phyloP scores from a whole-genome alignment of 805 yeast genomes.

The Zygotorulaspora florentina region DNA sequence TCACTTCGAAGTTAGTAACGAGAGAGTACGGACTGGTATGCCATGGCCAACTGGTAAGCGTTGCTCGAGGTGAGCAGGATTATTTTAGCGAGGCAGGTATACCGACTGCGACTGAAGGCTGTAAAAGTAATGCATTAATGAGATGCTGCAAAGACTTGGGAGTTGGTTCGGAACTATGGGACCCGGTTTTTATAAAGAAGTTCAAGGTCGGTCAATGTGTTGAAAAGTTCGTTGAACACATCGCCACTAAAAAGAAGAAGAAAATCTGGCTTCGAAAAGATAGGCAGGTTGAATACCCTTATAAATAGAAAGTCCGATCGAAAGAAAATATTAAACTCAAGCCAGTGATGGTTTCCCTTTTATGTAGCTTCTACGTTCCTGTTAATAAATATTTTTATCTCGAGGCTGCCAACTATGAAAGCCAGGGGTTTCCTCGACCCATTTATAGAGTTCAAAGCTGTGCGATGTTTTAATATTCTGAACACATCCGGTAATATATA shows the following conservation, averaged over 20 bases:
- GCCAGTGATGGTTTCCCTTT: too few relatives aligned
- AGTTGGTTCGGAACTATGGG: slow-evolving; percentile 96
- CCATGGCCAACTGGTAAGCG: slow-evolving; percentile 81
- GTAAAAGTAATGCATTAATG: slow-evolving; percentile 95
- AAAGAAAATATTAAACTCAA: neutral
- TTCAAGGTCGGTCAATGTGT: slow-evolving; percentile 68
- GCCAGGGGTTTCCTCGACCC: neutral
- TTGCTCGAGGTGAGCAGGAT: slow-evolving; percentile 95
- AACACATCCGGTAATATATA: too few relatives aligned
- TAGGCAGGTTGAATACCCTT: slow-evolving; percentile 81
- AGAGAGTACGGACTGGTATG: slow-evolving; percentile 88
- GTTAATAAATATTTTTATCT: neutral
- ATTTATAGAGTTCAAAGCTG: too few relatives aligned
- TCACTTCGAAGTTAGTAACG: slow-evolving; percentile 71
- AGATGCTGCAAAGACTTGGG: slow-evolving; percentile 97
- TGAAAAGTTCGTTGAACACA: slow-evolving; percentile 81
- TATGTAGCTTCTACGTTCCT: neutral
- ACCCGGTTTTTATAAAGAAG: slow-evolving; percentile 76
- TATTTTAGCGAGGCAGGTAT: slow-evolving; percentile 82
- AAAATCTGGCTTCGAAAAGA: slow-evolving; percentile 90
- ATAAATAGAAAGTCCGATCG: slow-evolving; percentile 38
- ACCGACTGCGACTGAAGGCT: slow-evolving; percentile 96
- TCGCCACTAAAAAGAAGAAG: slow-evolving; percentile 76
- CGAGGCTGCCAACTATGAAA: neutral
- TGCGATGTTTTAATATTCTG: too few relatives aligned